These are phyloP conservation scores for Raddia guianensis DNA, from an alignment of 176 grass and related monocot species.

Conservation along the genomic window DNA sequence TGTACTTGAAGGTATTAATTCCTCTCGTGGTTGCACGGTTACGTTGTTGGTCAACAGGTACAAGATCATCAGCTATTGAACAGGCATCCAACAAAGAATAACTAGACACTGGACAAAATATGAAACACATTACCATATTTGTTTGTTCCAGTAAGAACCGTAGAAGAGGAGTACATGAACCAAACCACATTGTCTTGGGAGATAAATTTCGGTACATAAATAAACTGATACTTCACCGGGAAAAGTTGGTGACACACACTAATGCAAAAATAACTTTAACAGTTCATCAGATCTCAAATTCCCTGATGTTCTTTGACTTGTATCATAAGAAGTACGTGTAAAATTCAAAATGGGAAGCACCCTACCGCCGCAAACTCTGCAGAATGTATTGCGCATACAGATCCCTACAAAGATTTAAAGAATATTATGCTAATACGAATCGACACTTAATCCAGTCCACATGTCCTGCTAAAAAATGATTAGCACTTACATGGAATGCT, in stretches of 20 bases:
- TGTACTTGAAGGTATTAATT: not conserved
- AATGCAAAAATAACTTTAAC: constrained; percentile 22
- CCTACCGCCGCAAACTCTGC: constrained; percentile 71
- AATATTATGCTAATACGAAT: not conserved
- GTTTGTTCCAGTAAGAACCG: not conserved
- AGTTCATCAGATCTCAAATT: constrained; percentile 30
- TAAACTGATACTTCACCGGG: not conserved
- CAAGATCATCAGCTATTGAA: not conserved
- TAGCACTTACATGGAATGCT: constrained; percentile 75
- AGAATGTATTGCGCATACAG: constrained; percentile 80
- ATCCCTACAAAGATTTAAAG: constrained; percentile 51
- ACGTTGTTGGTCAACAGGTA: not conserved
- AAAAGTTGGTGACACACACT: constrained; percentile 19
- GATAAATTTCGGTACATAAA: constrained; percentile 18
- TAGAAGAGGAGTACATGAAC: constrained; percentile 30
- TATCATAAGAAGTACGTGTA: not conserved
- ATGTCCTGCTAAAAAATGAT: not conserved
- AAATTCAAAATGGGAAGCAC: not conserved
- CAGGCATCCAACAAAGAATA: constrained; percentile 2
- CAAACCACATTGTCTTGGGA: constrained; percentile 21
- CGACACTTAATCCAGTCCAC: not conserved
- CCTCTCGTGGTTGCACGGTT: not conserved
- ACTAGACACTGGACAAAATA: not conserved
- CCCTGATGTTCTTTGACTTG: not conserved
- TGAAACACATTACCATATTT: not conserved